These are phyloP conservation scores for Colletotrichum falcatum DNA, from an alignment of 2,329 filamentous ascomycete species.

Conservation along the genomic window DNA sequence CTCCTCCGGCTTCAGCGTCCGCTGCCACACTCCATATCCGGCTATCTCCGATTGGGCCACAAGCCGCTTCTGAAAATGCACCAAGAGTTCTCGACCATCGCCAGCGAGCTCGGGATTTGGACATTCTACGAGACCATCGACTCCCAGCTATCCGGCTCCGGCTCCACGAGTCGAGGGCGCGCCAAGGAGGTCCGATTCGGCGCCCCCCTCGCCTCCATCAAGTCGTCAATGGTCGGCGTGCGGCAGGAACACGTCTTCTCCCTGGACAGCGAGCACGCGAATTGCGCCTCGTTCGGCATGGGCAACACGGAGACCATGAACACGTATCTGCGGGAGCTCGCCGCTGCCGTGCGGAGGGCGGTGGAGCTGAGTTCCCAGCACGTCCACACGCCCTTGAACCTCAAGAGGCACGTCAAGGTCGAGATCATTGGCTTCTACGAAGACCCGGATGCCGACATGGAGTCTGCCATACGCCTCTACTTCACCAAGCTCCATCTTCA, in stretches of 20 bases:
- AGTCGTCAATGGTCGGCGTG: slow-evolving; percentile 64
- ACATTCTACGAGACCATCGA: slow-evolving; percentile 73
- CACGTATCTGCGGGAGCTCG: slow-evolving; percentile 47
- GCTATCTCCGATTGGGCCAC: slow-evolving; percentile 64
- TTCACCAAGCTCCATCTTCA: slow-evolving; percentile 62
- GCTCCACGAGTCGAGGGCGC: slow-evolving; percentile 48
- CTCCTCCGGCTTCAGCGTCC: slow-evolving; percentile 64
- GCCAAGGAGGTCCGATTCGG: slow-evolving; percentile 66
- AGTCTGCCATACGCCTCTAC: slow-evolving; percentile 61
- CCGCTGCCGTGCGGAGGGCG: slow-evolving; percentile 53
- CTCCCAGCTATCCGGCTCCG: slow-evolving; percentile 63
- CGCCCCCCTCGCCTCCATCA: slow-evolving; percentile 69
- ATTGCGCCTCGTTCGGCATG: slow-evolving; percentile 65
- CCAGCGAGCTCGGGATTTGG: slow-evolving; percentile 71
- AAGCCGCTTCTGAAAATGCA: slow-evolving; percentile 61
- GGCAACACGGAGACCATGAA: slow-evolving; percentile 62
- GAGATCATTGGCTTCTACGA: slow-evolving; percentile 72
- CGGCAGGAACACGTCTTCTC: slow-evolving; percentile 65
- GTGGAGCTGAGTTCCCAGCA: slow-evolving; percentile 49
- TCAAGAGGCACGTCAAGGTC: slow-evolving; percentile 66
- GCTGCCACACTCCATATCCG: slow-evolving; percentile 62
- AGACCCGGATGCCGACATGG: slow-evolving; percentile 55
- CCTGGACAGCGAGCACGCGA: slow-evolving; percentile 66
- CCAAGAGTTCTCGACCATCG: slow-evolving; percentile 67
- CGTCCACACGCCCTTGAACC: slow-evolving; percentile 59